Base-by-base conservation (phyloP, 2,329 filamentous ascomycete genomes). In the Talaromyces sp. region DNA sequence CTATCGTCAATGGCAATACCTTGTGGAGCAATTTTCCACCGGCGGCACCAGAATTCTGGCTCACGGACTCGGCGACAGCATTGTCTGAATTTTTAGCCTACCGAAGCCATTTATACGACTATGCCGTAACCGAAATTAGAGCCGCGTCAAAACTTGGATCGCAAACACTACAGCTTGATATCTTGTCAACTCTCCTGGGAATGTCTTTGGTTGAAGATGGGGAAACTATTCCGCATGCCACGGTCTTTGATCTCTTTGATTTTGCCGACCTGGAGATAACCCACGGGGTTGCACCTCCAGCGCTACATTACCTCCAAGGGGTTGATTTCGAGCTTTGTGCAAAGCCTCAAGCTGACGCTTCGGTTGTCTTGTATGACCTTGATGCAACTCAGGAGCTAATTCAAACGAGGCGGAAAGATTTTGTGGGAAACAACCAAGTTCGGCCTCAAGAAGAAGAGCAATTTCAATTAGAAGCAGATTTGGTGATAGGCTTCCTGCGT, bases 181-280 rank as follows among this genome's bases (percentile, higher is more conserved):
- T 90, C 4, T 75, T 87, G 36, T 82, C 82, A 3, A 80, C 91
- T 0, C 79, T 98, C n/a, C 86, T 93, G 51, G 95, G 95, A 5
- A 77, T 68, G 61, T 87, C 89, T 50, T 86, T 91, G 7, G 81
- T 85, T 10, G 79, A 87, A 18, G 86, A 85, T 62, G 88, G 89
- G 55, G 85, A 90, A 59, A 80, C 86, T 5, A 79, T 89, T 42
- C 78, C 81, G 31, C 89, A 92, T 62, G 84, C 89, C 0, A 92
- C 90, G 3, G 84, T 98, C 6, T 96, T 98, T 70, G 92, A 97
- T 66, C 83, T 98, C 27, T 95, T 96, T 69, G 95, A 99, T 76
- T 98, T 98, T 69, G 84, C 95, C 72, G 87, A 90, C 64, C 75
- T 89, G 10, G 82, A 85, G 55, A 80, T 87, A 44, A 75, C 78